phyloP scores from a whole-genome alignment of 2,329 filamentous ascomycete species.

The Colletotrichum falcatum region DNA sequence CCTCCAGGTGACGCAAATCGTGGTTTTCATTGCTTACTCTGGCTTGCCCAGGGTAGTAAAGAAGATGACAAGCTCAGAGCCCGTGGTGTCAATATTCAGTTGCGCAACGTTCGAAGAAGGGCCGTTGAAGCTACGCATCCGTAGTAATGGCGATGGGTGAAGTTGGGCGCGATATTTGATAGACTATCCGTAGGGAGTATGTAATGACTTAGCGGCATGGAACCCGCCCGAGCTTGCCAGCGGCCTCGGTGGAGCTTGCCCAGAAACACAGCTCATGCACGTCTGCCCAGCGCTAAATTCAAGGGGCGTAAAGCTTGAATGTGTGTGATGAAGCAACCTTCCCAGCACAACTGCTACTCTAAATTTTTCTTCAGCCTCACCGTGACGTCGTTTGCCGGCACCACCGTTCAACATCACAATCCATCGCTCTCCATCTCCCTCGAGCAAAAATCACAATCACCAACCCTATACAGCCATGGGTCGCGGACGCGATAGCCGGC shows the following conservation, averaged over 20 bases:
- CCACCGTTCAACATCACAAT: not conserved
- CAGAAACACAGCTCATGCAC: conserved; percentile 13
- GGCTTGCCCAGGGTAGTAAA: conserved; percentile 65
- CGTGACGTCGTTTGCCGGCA: conserved; percentile 27
- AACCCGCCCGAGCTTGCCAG: conserved; percentile 21
- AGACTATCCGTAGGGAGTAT: not conserved
- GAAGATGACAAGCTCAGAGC: conserved; percentile 55
- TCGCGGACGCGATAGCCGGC: conserved; percentile 61
- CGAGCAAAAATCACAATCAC: not conserved
- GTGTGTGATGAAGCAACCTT: conserved; percentile 1
- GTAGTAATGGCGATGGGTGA: not conserved
- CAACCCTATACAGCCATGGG: conserved; percentile 4
- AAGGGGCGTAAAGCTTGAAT: conserved; percentile 22
- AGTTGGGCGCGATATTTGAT: too few relatives aligned
- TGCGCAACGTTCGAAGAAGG: too few relatives aligned
- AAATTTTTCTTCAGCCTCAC: conserved; percentile 34
- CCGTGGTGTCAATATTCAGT: not conserved
- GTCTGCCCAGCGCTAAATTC: conserved; percentile 25
- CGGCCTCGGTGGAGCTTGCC: conserved; percentile 23
- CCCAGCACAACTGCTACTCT: not conserved
- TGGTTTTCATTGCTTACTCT: conserved; percentile 68
- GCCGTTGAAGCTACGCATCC: not conserved
- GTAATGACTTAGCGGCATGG: conserved; percentile 1
- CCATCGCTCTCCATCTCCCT: not conserved
- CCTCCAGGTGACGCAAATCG: conserved; percentile 73